phyloP scores from a whole-genome alignment of 129 eudicot species.

The Erigeron canadensis region DNA sequence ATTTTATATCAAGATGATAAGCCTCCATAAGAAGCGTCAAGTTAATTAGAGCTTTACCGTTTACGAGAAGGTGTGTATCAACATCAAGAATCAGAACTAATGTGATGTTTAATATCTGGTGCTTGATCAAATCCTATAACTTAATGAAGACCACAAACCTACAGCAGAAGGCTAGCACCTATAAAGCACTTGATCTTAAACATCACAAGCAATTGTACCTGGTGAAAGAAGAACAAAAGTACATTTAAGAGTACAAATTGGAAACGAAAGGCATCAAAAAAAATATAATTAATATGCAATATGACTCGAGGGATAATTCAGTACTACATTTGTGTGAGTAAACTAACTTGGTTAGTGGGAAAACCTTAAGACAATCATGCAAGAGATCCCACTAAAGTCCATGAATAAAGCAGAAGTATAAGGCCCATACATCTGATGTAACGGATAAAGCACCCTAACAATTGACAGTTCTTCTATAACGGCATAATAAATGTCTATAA shows the following conservation, averaged over 20 bases:
- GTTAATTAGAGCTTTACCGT: slow-evolving; percentile 15
- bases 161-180: slow-evolving; percentile 16
- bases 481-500: no score
- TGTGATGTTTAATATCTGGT: slow-evolving; percentile 18
- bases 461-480: no score
- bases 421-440: no score
- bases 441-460: no score
- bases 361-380: no score
- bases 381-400: no score
- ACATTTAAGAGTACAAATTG: background rate
- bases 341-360: no score
- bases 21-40: slow-evolving; percentile 45
- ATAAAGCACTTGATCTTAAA: slow-evolving; percentile 16
- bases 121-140: slow-evolving; percentile 8
- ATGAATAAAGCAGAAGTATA: no score
- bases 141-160: slow-evolving; percentile 6
- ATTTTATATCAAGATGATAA: slow-evolving; percentile 57
- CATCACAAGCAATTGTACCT: slow-evolving; percentile 26
- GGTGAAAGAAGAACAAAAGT: slow-evolving; percentile 13
- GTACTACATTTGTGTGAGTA: background rate
- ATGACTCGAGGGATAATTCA: background rate
- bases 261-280: background rate
- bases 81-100: slow-evolving; percentile 28
- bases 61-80: slow-evolving; percentile 14
- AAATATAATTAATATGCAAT: background rate